Evolutionary conservation across 192 early-diverging fungal genomes (phyloP), one percentile per base, ranked within the genome.

Genomic region (Chytriomyces sp.): DNA sequence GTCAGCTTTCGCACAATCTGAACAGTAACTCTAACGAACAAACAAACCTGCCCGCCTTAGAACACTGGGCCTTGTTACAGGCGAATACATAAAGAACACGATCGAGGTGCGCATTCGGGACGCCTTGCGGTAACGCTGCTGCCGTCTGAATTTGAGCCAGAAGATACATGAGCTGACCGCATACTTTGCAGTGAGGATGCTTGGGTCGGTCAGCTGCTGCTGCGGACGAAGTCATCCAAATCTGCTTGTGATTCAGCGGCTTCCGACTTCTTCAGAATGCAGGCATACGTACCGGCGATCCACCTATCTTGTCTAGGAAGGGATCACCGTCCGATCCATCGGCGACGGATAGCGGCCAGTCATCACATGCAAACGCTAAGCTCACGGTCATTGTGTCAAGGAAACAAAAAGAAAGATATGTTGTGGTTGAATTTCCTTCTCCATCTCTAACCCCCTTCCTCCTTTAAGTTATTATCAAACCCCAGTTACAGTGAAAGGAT

Each of bases 221-320:
- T 14, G 44, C 44, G 22, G 14, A 14, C 22, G n/a, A n/a, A n/a
- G 57, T 5, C 33, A 71, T 32, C 69, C 69, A 71, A n/a, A 69
- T n/a, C 67, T 69, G 31, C 17, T 19, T 22, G 39, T 31, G 41
- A 55, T 58, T 4, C 19, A 3, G 30, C 19, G 14, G 64, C 22
- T 66, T 12, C 8, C 12, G 53, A 26, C 39, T 31, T 22, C 6
- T 5, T 3, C 22, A 5, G 12, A n/a, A 25, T 52, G 32, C 55
- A 38, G 26, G 25, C 17, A 33, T 31, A 36, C 52, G 8, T 57
- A 71, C 69, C 25, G 69, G 44, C n/a, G 53, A 58, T 17, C 69
- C 69, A n/a, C 69, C 69, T 41, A 71, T 59, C 57, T 71, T 71
- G 69, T 71, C 69, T 32, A 71, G 17, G 39, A 36, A 71, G 19